phyloP scores from a whole-genome alignment of 768 basidiomycete species.

The Termitomyces sp. region DNA sequence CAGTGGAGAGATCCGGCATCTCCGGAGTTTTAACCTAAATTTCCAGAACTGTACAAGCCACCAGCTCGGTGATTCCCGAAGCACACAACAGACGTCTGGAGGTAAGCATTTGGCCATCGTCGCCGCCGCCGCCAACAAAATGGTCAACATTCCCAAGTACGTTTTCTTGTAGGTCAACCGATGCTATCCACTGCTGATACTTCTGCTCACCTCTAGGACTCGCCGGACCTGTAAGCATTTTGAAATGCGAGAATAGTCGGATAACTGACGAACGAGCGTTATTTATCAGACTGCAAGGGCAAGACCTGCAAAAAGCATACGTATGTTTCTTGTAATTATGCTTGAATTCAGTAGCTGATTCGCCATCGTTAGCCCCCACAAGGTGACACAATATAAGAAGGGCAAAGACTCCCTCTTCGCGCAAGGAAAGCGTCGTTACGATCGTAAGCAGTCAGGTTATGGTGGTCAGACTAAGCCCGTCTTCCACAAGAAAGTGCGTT shows the following conservation, averaged over 20 bases:
- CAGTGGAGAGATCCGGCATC: no score
- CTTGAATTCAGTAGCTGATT: background rate
- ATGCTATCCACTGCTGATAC: slow-evolving; percentile 7
- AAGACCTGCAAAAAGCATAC: slow-evolving; percentile 97
- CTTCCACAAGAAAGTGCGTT: slow-evolving; percentile 97
- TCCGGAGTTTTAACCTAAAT: slow-evolving; percentile 23
- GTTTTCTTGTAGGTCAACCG: slow-evolving; percentile 23
- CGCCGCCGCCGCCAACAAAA: slow-evolving; percentile 44
- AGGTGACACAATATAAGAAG: slow-evolving; percentile 99
- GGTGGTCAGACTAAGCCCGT: slow-evolving; percentile 99
- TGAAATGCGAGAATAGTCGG: background rate
- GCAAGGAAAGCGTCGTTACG: slow-evolving; percentile 99
- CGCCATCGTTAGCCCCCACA: slow-evolving; percentile 72
- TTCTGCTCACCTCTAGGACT: slow-evolving; percentile 43
- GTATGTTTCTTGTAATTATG: slow-evolving; percentile 39
- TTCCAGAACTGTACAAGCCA: slow-evolving; percentile 30
- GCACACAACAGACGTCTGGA: slow-evolving; percentile 25
- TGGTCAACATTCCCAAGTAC: slow-evolving; percentile 96
- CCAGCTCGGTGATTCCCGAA: slow-evolving; percentile 29
- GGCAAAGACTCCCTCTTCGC: slow-evolving; percentile 97
- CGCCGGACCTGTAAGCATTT: slow-evolving; percentile 88
- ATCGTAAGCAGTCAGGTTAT: slow-evolving; percentile 97
- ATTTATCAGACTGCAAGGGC: slow-evolving; percentile 79
- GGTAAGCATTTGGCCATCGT: slow-evolving; percentile 24
- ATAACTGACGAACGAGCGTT: slow-evolving; percentile 5